Base-by-base conservation (phyloP, 495 filamentous ascomycete genomes). In the Aspergillus sclerotioniger region DNA sequence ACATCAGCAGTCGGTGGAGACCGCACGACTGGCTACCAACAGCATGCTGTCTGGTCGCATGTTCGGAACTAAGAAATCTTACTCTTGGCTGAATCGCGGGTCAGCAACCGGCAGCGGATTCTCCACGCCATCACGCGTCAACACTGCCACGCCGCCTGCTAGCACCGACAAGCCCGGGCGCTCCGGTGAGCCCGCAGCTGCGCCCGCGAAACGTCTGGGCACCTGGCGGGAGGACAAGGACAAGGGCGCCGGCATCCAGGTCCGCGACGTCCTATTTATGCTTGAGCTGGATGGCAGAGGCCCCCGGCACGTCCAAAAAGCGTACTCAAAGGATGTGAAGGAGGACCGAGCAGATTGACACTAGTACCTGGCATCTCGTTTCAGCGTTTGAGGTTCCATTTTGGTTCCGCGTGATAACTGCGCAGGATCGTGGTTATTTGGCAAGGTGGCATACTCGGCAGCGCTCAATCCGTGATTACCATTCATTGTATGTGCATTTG, bases 191-290 rank as follows among this genome's bases (percentile, higher is more conserved):
- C 55, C 67, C 0, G 53, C 68, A 3, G 54, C 66, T 17, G 60
- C 58, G 10, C 66, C 66, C 0, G 47, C 60, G 2, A 73, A 77
- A 53, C 73, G 68, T 19, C 67, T 80, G 43, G 79, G 79, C 20
- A 63, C 68, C 1, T 80, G 77, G 72, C 71, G 77, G 17, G 80
- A 82, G 62, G 79, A 82, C 52, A 70, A 68, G 57, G 74, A 76
- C 13, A 73, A 72, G 51, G 80, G 80, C 6, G 54, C 66, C 17
- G 71, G 76, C 0, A 78, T 82, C 56, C 77, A 81, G 53, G 65
- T 81, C 19, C 70, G 80, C 35, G 80, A 82, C 61, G 63, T 82
- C 10, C 54, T 82, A 20, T 80, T 77, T 49, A 78, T 80, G 64
- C 69, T 82, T 15, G 80, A 82, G 59, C 65, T 71, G 15, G 79